A percentile compares a stretch with the other conserved stretches of the same genome.
Conservation (phyloP, 2,329 filamentous ascomycete genomes). For the Kalmusia sp. region DNA sequence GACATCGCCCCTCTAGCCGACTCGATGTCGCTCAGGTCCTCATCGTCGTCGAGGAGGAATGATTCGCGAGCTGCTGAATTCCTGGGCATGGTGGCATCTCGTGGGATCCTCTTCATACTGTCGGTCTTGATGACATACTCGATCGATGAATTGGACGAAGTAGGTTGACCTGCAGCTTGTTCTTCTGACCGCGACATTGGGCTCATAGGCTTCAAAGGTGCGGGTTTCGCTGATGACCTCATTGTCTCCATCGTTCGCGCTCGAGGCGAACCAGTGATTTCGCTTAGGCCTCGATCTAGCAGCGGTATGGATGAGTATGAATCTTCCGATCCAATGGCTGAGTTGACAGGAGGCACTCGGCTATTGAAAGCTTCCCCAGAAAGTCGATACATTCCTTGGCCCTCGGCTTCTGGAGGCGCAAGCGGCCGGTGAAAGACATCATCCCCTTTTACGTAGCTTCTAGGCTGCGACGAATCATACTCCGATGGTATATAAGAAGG, state of each 20-base stretch:
- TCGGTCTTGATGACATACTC: constrained; percentile 60
- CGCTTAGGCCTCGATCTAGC: constrained; percentile 68
- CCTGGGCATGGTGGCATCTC: constrained; percentile 50
- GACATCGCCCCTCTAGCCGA: constrained; percentile 58
- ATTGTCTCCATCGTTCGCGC: constrained; percentile 53
- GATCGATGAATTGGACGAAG: constrained; percentile 57
- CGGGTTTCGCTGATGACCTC: constrained; percentile 52
- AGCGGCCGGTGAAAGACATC: constrained; percentile 36
- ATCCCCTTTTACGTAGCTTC: constrained; percentile 25
- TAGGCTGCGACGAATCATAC: constrained; percentile 17
- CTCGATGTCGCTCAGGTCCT: constrained; percentile 61
- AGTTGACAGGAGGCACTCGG: constrained; percentile 30
- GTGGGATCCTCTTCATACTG: constrained; percentile 57
- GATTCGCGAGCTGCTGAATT: constrained; percentile 46
- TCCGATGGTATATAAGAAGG: constrained; percentile 28
- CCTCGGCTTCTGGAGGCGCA: constrained; percentile 33
- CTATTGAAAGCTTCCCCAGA: constrained; percentile 40
- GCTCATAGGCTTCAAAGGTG: constrained; percentile 35
- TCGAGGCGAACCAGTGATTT: constrained; percentile 25
- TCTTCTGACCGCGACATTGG: constrained; percentile 20
- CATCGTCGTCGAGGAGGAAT: constrained; percentile 61
- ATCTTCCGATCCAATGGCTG: constrained; percentile 68
- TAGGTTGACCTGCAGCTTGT: constrained; percentile 17
- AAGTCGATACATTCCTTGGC: constrained; percentile 38
- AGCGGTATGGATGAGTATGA: constrained; percentile 81